Conservation (phyloP, 108 stramenopile genomes). For the Cyclotella atomus region DNA sequence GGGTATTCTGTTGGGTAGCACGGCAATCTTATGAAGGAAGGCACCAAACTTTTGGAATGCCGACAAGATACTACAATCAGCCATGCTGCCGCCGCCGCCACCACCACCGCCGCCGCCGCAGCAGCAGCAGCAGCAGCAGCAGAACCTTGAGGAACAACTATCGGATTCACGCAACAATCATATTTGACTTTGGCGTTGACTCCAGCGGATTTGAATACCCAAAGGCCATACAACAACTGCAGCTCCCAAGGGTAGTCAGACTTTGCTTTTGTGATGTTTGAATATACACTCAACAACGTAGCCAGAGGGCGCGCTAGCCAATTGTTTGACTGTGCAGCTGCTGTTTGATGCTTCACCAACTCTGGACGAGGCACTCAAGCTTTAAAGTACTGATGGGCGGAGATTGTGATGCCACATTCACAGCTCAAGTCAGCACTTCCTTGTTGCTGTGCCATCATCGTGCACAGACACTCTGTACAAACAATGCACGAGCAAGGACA, state of each 20-base stretch:
- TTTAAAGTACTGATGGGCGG: not conserved
- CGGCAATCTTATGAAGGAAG: not conserved
- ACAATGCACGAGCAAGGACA: not conserved
- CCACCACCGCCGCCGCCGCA: no score
- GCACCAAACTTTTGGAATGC: not conserved
- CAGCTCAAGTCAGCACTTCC: not conserved
- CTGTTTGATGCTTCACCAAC: not conserved
- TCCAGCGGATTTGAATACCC: not conserved
- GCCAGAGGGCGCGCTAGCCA: not conserved
- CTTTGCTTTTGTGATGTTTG: not conserved
- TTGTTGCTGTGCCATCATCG: not conserved
- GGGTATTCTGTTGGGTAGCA: not conserved
- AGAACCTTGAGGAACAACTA: not conserved
- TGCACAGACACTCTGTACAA: not conserved
- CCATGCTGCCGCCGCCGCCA: no score
- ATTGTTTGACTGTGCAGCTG: not conserved
- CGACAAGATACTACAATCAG: not conserved
- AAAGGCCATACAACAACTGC: not conserved
- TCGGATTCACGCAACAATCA: not conserved
- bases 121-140: not conserved
- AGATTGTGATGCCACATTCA: not conserved
- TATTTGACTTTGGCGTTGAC: not conserved
- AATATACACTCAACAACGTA: not conserved
- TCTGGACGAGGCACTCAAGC: not conserved
- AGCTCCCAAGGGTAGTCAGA: not conserved